Evolutionary conservation across 345 rosid species (phyloP).

Genomic region (Gossypium sturtianum): DNA sequence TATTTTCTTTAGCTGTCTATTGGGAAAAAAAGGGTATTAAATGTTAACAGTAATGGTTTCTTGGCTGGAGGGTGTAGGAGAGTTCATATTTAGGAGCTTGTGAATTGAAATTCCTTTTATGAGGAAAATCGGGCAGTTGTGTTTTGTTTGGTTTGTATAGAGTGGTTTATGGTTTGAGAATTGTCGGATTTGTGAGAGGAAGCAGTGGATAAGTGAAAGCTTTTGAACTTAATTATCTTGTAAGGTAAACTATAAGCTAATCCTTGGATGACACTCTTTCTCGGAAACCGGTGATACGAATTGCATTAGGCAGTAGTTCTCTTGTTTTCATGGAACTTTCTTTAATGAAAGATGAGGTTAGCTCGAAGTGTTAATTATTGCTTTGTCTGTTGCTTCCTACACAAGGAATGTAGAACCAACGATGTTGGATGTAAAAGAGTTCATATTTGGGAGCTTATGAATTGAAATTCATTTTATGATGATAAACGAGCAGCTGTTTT

Average conservation of each 20-base stretch:
- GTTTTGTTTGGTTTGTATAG: background rate
- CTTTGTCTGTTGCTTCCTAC: no score
- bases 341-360: no score
- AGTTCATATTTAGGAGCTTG: background rate
- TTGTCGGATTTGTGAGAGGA: background rate
- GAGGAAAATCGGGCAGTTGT: background rate
- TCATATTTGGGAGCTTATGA: background rate
- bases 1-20: no score
- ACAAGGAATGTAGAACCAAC: no score
- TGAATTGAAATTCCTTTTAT: background rate
- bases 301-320: no score
- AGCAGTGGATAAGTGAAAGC: background rate
- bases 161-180: no score
- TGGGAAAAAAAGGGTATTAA: background rate
- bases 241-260: no score
- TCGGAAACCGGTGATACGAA: no score
- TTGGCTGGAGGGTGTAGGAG: background rate
- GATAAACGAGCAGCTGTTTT: background rate
- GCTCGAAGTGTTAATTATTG: no score
- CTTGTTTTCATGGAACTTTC: no score
- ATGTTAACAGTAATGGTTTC: background rate
- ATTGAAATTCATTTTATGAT: background rate
- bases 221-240: no score
- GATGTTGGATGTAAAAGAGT: background rate
- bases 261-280: no score